Evolutionary conservation across 441 rosid species (phyloP).

Genomic region (Arabidopsis hybrid): DNA sequence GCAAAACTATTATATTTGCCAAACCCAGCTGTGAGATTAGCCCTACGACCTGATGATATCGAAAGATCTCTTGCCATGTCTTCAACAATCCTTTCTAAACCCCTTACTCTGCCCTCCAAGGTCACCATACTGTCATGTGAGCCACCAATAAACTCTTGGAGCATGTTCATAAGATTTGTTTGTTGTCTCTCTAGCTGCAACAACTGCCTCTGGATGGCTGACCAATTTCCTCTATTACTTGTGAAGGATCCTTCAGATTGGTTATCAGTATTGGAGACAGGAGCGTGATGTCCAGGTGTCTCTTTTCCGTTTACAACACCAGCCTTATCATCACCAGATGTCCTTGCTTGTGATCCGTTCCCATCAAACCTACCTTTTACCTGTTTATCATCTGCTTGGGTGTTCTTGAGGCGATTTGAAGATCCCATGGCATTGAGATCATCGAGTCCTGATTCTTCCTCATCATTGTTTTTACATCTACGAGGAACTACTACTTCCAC

Average conservation of each 20-base stretch:
- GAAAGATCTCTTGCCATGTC: slow-evolving; percentile 94
- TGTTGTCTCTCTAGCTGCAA: slow-evolving; percentile 96
- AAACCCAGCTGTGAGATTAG: slow-evolving; percentile 64
- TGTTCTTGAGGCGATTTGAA: slow-evolving; percentile 56
- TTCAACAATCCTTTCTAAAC: slow-evolving; percentile 96
- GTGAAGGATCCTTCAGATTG: slow-evolving; percentile 78
- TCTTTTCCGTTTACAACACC: slow-evolving; percentile 62
- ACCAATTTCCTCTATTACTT: slow-evolving; percentile 86
- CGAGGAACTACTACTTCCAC: slow-evolving; percentile 97
- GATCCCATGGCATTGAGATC: slow-evolving; percentile 59
- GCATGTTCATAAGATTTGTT: slow-evolving; percentile 90
- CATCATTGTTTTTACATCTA: slow-evolving; percentile 63
- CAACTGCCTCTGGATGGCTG: slow-evolving; percentile 96
- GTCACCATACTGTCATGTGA: slow-evolving; percentile 96
- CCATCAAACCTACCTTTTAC: slow-evolving; percentile 53
- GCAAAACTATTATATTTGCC: slow-evolving; percentile 81
- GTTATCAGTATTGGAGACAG: slow-evolving; percentile 65
- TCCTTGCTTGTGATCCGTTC: slow-evolving; percentile 63
- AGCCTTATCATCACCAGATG: slow-evolving; percentile 63
- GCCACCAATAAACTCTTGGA: slow-evolving; percentile 99
- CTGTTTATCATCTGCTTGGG: slow-evolving; percentile 56
- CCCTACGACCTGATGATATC: slow-evolving; percentile 83
- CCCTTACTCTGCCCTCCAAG: slow-evolving; percentile 92
- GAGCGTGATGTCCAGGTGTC: slow-evolving; percentile 57
- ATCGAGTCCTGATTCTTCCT: slow-evolving; percentile 62